Evolutionary conservation across 352 stramenopile species (phyloP).

Genomic region (Peronospora destructor): DNA sequence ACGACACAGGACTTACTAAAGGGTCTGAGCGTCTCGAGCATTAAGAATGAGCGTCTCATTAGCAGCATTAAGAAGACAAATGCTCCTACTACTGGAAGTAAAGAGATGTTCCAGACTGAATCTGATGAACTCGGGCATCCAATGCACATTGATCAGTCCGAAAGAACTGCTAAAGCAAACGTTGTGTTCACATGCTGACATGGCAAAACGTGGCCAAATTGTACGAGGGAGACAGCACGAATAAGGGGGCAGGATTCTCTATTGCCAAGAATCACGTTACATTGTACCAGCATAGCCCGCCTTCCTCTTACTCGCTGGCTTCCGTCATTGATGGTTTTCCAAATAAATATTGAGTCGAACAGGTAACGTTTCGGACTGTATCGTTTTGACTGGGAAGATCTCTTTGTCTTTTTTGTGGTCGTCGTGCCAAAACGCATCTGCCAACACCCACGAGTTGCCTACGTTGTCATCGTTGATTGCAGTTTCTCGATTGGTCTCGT

Average conservation of each 20-base stretch:
- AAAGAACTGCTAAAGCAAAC: not conserved
- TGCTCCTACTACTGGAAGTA: too few species aligned
- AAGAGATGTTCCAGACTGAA: not conserved
- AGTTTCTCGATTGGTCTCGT: conserved; percentile 27
- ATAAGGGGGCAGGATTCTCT: too few species aligned
- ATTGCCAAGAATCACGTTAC: not conserved
- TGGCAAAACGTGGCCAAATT: not conserved
- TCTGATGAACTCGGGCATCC: not conserved
- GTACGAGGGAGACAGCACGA: not conserved
- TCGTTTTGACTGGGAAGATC: conserved; percentile 42
- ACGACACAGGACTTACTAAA: too few species aligned
- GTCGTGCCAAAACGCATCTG: conserved; percentile 49
- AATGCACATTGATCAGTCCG: not conserved
- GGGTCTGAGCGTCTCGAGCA: not conserved
- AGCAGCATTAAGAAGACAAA: too few species aligned
- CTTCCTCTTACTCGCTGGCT: not conserved
- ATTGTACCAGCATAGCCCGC: not conserved
- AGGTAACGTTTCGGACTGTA: conserved; percentile 30
- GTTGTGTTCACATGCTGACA: not conserved
- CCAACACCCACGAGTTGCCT: conserved; percentile 63
- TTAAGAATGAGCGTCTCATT: too few species aligned
- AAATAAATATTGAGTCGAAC: conserved; percentile 62
- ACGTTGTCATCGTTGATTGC: conserved; percentile 33
- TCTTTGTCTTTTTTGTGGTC: conserved; percentile 23
- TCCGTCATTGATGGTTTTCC: conserved; percentile 22